Percentiles rank a stretch among this genome's conserved stretches.
phyloP scores from a whole-genome alignment of 176 grass and related monocot genomes.

The Neostapfia colusana region DNA sequence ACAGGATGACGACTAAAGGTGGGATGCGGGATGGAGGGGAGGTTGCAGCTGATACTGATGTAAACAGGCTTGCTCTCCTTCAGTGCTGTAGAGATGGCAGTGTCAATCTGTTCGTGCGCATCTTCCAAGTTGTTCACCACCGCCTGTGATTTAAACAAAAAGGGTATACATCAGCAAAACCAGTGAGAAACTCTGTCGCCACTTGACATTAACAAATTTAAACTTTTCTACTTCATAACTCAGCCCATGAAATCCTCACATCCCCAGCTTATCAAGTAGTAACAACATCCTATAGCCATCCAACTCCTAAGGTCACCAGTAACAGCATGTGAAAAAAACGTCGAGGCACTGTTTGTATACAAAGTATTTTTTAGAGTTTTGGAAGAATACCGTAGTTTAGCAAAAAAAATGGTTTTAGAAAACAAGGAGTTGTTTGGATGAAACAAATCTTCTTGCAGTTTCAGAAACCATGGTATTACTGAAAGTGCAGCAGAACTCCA shows the following conservation, averaged over 20 bases:
- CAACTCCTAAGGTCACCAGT: background rate
- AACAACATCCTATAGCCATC: background rate
- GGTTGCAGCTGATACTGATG: slow-evolving; percentile 61
- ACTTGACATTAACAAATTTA: background rate
- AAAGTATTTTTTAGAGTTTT: no score
- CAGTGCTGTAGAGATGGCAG: slow-evolving; percentile 57
- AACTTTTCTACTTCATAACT: background rate
- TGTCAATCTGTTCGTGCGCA: slow-evolving; percentile 61
- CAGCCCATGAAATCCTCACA: background rate
- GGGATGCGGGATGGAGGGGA: slow-evolving; percentile 49
- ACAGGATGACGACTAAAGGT: slow-evolving; percentile 45
- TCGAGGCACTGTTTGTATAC: no score
- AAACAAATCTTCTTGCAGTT: no score
- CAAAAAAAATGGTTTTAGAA: no score
- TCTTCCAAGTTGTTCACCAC: slow-evolving; percentile 63
- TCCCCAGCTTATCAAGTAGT: background rate
- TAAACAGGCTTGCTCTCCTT: slow-evolving; percentile 69
- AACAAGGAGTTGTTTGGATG: no score
- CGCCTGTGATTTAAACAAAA: slow-evolving; percentile 28
- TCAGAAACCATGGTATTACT: no score
- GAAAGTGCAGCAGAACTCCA: no score
- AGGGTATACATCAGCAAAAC: background rate
- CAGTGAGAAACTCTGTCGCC: no score
- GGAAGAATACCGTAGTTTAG: no score
- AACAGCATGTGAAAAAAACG: background rate